phyloP scores from a whole-genome alignment of 805 yeast genomes.

The Ogataea minuta region DNA sequence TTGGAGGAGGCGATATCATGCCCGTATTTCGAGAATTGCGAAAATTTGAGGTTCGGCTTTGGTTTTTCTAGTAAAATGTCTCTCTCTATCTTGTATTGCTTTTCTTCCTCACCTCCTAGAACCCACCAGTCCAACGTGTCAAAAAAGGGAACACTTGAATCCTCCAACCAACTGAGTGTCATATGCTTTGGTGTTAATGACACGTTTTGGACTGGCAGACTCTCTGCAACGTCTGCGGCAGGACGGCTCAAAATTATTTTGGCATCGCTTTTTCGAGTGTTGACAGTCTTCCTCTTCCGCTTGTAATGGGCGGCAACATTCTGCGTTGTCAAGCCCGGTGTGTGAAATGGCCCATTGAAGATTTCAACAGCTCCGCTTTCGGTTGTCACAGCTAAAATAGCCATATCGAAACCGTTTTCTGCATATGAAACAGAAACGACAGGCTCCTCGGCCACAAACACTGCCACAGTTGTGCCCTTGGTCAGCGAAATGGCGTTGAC shows the following conservation, averaged over 20 bases:
- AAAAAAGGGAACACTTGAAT: conserved; percentile 54
- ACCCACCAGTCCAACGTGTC: conserved; percentile 51
- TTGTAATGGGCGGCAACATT: conserved; percentile 28
- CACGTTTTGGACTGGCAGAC: conserved; percentile 25
- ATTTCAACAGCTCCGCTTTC: conserved; percentile 76
- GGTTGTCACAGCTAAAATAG: conserved; percentile 54
- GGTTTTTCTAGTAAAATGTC: conserved; percentile 34
- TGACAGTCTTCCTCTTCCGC: conserved; percentile 46
- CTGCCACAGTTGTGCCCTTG: conserved; percentile 44
- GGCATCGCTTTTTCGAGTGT: conserved; percentile 51
- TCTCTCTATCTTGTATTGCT: conserved; percentile 26
- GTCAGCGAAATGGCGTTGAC: conserved; percentile 63
- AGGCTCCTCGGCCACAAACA: conserved; percentile 70
- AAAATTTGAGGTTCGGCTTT: conserved; percentile 40
- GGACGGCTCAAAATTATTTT: conserved; percentile 50
- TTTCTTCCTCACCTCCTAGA: conserved; percentile 24
- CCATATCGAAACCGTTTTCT: conserved; percentile 29
- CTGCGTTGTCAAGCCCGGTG: conserved; percentile 12
- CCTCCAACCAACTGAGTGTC: conserved; percentile 60
- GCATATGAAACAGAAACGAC: conserved; percentile 44
- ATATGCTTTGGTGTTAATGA: conserved; percentile 35
- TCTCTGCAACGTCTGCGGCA: conserved; percentile 32
- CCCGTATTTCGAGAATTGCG: conserved; percentile 44
- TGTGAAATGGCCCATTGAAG: conserved; percentile 54
- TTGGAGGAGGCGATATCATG: conserved; percentile 54